Evolutionary conservation across 306 rosid genomes (phyloP).

Genomic region (Corylus avellana): DNA sequence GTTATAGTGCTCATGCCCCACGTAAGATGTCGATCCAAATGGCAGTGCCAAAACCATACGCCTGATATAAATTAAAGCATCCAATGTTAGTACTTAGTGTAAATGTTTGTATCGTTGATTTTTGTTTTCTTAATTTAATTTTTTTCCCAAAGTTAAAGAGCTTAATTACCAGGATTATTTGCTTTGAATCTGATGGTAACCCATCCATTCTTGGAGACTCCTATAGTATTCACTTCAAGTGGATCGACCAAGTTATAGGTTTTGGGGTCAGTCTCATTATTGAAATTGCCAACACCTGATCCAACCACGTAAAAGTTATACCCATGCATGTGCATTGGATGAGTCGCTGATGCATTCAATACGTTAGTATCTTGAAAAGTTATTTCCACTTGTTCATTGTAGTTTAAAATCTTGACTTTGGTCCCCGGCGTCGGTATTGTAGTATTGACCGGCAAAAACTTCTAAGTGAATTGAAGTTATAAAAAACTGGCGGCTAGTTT

Average conservation of each 20-base stretch:
- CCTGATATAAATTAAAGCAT: not conserved
- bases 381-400: constrained; percentile 28
- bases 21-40: constrained; percentile 29
- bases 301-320: constrained; percentile 41
- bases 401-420: constrained; percentile 20
- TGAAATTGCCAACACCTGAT: constrained; percentile 34
- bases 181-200: constrained; percentile 39
- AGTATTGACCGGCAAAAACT: constrained; percentile 11
- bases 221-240: constrained; percentile 42
- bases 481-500: constrained; percentile 1
- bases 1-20: constrained; percentile 35
- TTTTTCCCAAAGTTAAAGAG: not conserved
- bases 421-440: not conserved
- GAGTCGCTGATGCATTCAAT: constrained; percentile 33
- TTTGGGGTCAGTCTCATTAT: constrained; percentile 21
- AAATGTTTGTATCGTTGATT: too few species aligned
- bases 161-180: constrained; percentile 34
- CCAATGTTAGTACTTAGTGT: not conserved
- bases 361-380: constrained; percentile 37
- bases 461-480: constrained; percentile 16
- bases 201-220: constrained; percentile 47
- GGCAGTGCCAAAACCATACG: constrained; percentile 33
- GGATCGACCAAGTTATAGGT: constrained; percentile 45
- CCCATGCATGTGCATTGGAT: constrained; percentile 48
- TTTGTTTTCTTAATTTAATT: too few species aligned